A percentile compares a stretch with the other conserved stretches of the same genome.
phyloP scores from a whole-genome alignment of 257 asterid genomes.

The Rauvolfia tetraphylla region DNA sequence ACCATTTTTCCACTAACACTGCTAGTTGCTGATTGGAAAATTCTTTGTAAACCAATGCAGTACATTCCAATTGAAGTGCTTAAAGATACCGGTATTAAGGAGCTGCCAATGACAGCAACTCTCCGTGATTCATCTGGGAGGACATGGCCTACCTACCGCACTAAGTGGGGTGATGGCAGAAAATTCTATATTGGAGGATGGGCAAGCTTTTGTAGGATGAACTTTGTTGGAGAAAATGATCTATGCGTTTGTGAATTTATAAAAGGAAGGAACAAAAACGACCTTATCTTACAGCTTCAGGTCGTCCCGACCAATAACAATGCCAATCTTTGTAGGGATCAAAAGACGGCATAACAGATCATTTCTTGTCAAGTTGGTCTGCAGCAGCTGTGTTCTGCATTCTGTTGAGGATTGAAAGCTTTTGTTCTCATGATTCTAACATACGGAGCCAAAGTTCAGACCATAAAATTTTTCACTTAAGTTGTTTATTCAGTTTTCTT shows the following conservation, averaged over 20 bases:
- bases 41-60: background rate
- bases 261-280: background rate
- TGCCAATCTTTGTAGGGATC: too few species aligned
- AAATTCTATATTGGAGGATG: conserved; percentile 15
- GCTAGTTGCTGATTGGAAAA: too few species aligned
- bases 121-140: conserved; percentile 4
- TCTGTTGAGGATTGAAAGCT: too few species aligned
- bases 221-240: conserved; percentile 6
- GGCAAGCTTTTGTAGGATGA: conserved; percentile 11
- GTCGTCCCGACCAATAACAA: background rate
- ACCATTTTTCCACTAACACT: too few species aligned
- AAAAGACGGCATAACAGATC: too few species aligned
- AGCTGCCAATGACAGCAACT: conserved; percentile 3
- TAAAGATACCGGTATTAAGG: background rate
- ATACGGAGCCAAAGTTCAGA: too few species aligned
- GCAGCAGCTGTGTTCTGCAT: too few species aligned
- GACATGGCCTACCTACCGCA: background rate
- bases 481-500: too few species aligned
- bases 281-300: conserved; percentile 8
- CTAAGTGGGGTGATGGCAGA: conserved; percentile 17
- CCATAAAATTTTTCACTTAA: too few species aligned
- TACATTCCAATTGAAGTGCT: conserved; percentile 14
- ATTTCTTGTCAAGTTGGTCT: too few species aligned
- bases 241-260: conserved; percentile 17
- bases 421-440: too few species aligned